Conservation (phyloP, 129 eudicot species). For the Helianthus annuus region HanXRQr2.0-SUNRISE NC_035434.2:43866509-43867008, state of each 20-base stretch:
- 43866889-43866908: too few relatives aligned
- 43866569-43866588: constrained; percentile 72
- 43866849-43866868: too few relatives aligned
- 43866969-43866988: too few relatives aligned
- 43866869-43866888: too few relatives aligned
- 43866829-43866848: too few relatives aligned
- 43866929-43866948: too few relatives aligned
- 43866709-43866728: constrained; percentile 88
- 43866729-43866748: constrained; percentile 58
- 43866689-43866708: constrained; percentile 79
- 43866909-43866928: too few relatives aligned
- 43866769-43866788: not conserved
- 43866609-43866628: constrained; percentile 18
- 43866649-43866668: constrained; percentile 51
- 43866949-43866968: too few relatives aligned
- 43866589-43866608: constrained; percentile 12
- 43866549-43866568: constrained; percentile 77
- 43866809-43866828: too few relatives aligned
- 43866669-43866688: constrained; percentile 74
- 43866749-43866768: constrained; percentile 22
- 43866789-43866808: not conserved
- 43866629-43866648: not conserved
- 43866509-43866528: constrained; percentile 84
- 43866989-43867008: too few relatives aligned
- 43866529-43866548: constrained; percentile 90